Conservation (phyloP, 2,329 filamentous ascomycete species). For the Aspergillus uvarum region DNA sequence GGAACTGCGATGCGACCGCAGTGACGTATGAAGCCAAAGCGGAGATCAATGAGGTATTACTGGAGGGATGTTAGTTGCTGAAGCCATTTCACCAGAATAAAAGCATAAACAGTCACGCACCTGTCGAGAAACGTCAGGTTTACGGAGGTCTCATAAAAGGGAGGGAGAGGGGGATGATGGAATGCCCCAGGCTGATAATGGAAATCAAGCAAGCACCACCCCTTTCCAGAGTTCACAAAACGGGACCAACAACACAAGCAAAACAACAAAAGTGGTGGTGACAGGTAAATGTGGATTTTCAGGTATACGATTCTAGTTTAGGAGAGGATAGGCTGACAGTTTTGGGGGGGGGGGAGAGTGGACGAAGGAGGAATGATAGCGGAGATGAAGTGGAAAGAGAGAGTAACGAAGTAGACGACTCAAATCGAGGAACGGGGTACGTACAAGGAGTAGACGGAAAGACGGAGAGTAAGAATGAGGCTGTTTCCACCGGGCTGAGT, state of each 20-base stretch:
- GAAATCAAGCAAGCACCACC: not conserved
- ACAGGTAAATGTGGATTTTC: not conserved
- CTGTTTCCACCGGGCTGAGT: slow-evolving; percentile 26
- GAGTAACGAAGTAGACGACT: not conserved
- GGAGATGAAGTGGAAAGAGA: slow-evolving; percentile 2
- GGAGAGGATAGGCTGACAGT: not conserved
- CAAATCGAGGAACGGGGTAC: too few relatives aligned
- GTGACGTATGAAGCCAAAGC: not conserved
- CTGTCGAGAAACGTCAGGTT: not conserved
- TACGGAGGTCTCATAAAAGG: not conserved
- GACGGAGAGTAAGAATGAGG: slow-evolving; percentile 3
- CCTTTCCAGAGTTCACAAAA: not conserved
- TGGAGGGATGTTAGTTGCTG: not conserved
- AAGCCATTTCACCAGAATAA: not conserved
- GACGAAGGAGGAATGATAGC: slow-evolving; percentile 1
- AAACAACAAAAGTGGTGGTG: not conserved
- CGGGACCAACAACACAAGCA: not conserved
- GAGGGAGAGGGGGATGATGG: not conserved
- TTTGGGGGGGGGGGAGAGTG: not conserved
- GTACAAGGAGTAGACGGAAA: not conserved
- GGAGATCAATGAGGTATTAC: not conserved
- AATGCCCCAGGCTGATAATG: slow-evolving; percentile 5
- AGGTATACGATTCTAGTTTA: not conserved
- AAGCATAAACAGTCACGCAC: not conserved
- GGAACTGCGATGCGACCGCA: not conserved